Conservation (phyloP, 1,139 yeast species). For the Saccharomyces pastorianus region DNA sequence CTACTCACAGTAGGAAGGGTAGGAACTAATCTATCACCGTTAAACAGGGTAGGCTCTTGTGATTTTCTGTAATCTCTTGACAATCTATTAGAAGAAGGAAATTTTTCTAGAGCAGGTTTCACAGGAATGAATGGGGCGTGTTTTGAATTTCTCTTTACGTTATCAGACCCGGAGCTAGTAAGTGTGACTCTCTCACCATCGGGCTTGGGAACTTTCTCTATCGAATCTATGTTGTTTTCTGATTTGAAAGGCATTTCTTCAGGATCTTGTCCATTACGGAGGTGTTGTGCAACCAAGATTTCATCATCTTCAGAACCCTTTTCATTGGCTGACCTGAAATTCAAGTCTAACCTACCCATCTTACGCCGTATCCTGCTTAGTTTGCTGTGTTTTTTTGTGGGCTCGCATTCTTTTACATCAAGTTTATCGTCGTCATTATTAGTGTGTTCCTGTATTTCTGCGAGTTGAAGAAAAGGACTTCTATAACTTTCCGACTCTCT, state of each 20-base stretch:
- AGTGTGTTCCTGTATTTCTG: not conserved
- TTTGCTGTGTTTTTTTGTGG: constrained; percentile 2
- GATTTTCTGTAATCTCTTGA: not conserved
- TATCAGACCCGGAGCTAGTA: not conserved
- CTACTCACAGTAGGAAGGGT: constrained; percentile 1
- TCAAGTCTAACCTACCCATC: constrained; percentile 8
- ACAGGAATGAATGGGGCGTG: not conserved
- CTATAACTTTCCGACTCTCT: not conserved
- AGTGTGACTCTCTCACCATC: not conserved
- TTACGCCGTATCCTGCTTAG: constrained; percentile 10
- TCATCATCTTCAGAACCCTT: not conserved
- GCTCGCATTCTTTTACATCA: not conserved
- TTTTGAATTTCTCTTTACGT: not conserved
- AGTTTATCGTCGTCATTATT: not conserved
- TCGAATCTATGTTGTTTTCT: not conserved
- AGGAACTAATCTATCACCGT: not conserved
- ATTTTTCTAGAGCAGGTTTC: not conserved
- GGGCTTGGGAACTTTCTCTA: not conserved
- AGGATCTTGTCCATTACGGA: not conserved
- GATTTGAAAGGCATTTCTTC: not conserved
- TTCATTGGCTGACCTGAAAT: constrained; percentile 3
- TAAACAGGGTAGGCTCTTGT: not conserved
- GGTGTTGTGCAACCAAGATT: not conserved
- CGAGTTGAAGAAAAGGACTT: not conserved
- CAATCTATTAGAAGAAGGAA: not conserved